Conservation (phyloP, 768 basidiomycete species). For the Suillus cothurnatus region DNA sequence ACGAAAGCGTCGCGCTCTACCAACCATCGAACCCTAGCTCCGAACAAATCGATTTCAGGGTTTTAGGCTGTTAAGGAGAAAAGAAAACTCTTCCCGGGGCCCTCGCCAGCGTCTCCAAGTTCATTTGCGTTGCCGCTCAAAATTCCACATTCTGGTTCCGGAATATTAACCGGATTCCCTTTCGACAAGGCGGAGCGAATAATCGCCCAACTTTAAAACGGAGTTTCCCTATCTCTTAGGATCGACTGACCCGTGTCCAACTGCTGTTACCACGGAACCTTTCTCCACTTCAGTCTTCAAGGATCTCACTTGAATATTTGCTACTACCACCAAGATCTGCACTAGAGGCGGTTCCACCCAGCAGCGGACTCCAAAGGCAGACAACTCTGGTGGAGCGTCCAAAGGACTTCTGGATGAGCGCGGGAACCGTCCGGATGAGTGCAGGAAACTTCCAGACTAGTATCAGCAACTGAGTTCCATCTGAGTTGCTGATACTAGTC, state of each 20-base stretch:
- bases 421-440: no score
- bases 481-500: no score
- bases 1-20: slow-evolving; percentile 73
- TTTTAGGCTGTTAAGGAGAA: slow-evolving; percentile 74
- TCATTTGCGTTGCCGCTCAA: no score
- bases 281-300: slow-evolving; percentile 89
- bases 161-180: slow-evolving; percentile 81
- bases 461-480: no score
- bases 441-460: no score
- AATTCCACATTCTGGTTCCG: no score
- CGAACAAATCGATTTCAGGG: slow-evolving; percentile 75
- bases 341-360: slow-evolving; percentile 77
- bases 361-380: no score
- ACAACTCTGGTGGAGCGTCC: no score
- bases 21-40: slow-evolving; percentile 74
- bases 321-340: slow-evolving; percentile 90
- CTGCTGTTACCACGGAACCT: slow-evolving; percentile 87
- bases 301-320: slow-evolving; percentile 87
- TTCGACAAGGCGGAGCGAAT: slow-evolving; percentile 68
- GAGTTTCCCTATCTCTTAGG: slow-evolving; percentile 79
- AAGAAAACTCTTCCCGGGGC: slow-evolving; percentile 80
- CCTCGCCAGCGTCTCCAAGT: no score
- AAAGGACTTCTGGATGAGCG: no score
- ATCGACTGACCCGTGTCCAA: slow-evolving; percentile 87
- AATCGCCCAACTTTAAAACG: slow-evolving; percentile 67